Conservation (phyloP, 768 basidiomycete genomes). For the Boletus rubropictus region DNA sequence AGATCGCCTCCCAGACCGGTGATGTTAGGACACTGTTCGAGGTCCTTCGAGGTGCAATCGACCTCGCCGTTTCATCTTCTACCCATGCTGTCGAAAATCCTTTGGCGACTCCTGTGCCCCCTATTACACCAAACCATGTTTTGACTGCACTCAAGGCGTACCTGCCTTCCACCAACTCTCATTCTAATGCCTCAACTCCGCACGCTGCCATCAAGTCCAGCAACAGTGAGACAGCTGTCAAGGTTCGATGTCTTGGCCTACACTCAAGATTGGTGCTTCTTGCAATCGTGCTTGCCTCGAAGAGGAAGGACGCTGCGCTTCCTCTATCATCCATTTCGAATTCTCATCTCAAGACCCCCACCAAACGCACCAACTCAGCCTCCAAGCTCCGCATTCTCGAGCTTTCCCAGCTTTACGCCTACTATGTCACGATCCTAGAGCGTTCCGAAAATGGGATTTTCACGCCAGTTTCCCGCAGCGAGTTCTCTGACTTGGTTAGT, state of each 20-base stretch:
- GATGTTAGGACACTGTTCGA: slow-evolving; percentile 79
- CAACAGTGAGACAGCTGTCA: slow-evolving; percentile 59
- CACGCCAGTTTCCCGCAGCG: slow-evolving; percentile 63
- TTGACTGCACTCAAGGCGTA: slow-evolving; percentile 72
- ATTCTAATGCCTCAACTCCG: slow-evolving; percentile 9
- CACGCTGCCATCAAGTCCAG: slow-evolving; percentile 19
- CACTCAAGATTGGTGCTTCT: slow-evolving; percentile 71
- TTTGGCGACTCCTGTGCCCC: slow-evolving; percentile 32
- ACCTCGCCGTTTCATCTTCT: slow-evolving; percentile 46
- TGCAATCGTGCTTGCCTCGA: slow-evolving; percentile 55
- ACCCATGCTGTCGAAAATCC: slow-evolving; percentile 17
- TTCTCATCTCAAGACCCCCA: slow-evolving; percentile 35
- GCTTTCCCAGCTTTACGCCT: slow-evolving; percentile 54
- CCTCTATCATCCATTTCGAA: slow-evolving; percentile 38
- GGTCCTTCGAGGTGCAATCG: slow-evolving; percentile 75
- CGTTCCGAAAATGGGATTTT: slow-evolving; percentile 53
- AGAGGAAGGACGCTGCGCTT: slow-evolving; percentile 55
- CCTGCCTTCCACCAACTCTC: slow-evolving; percentile 36
- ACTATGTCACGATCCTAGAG: slow-evolving; percentile 55
- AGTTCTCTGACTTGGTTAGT: slow-evolving; percentile 67
- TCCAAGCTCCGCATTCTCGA: slow-evolving; percentile 44
- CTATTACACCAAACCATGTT: slow-evolving; percentile 62
- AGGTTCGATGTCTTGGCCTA: slow-evolving; percentile 63
- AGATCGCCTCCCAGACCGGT: slow-evolving; percentile 75
- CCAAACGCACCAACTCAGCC: slow-evolving; percentile 46